Base-by-base conservation (phyloP, 139 green algal genomes). In the Chlorella sorokiniana region DNA sequence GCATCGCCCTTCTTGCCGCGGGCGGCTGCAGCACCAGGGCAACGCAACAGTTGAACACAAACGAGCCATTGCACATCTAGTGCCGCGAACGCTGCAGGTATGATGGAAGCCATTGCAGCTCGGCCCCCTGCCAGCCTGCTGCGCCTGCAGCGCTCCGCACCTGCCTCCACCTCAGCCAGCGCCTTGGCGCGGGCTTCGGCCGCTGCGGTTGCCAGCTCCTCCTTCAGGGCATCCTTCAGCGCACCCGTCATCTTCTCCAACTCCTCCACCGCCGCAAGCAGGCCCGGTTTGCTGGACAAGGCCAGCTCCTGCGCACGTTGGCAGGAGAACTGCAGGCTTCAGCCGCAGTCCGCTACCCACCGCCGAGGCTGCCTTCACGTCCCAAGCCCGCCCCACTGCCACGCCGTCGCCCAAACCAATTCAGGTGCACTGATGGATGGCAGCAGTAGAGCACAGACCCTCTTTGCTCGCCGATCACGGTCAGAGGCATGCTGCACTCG, bases 231-330 rank as follows among this genome's bases (percentile, higher is more conserved):
- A 9, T 86, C 87, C 71, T 74, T 78, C 48, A 92, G 75, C 38
- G 87, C 31, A 4, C 61, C 64, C 1, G 65, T 38, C 59, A 92
- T 63, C 54, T 78, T 81, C 82, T 91, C 84, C 45, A 92, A 85
- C 83, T 92, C 89, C 20, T 92, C 87, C n/a, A 90, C 79, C 41
- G 81, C 74, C 1, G 79, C 81, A n/a, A 88, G 52, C 9, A 85
- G 67, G 18, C 63, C 67, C 10, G 81, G 2, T 69, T 87, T 88
- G 73, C 71, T 73, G 23, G 35, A 51, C 51, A 92, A 45, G 4
- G 75, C 56, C 31, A 83, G 83, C 44, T 85, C 73, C 88, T 90
- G 83, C 72, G 69, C n/a, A n/a, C n/a, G n/a, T n/a, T n/a, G n/a
- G n/a, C n/a, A 44, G 44, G 8, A 45, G 25, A 64, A 67, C 18